Conservation (phyloP, 2,329 filamentous ascomycete genomes). For the Fusarium sacchari region DNA sequence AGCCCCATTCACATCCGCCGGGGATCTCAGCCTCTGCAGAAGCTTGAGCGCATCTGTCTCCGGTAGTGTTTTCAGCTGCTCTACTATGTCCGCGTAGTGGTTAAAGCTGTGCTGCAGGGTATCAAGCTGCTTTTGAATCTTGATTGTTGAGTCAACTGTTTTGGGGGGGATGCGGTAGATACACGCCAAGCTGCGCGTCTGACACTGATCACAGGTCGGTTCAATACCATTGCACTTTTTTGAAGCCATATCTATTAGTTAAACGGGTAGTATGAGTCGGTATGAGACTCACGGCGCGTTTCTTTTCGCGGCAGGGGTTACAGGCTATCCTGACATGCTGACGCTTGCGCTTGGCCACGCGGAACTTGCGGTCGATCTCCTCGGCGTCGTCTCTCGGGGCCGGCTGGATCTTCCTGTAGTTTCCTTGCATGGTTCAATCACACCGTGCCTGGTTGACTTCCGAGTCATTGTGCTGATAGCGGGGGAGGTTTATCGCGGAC, state of each 20-base stretch:
- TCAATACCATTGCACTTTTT: constrained; percentile 1
- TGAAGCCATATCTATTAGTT: background rate
- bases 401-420: constrained; percentile 5
- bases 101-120: background rate
- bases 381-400: background rate
- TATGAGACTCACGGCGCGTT: background rate
- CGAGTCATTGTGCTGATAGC: background rate
- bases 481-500: background rate
- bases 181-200: background rate
- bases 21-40: background rate
- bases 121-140: constrained; percentile 8
- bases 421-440: constrained; percentile 1
- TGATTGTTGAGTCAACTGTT: constrained; percentile 4
- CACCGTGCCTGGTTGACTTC: background rate
- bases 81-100: background rate
- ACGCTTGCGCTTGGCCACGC: background rate
- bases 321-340: constrained; percentile 18
- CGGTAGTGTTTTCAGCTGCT: background rate
- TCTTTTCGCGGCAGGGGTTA: constrained; percentile 13
- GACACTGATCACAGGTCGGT: constrained; percentile 11
- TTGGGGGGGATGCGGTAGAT: constrained; percentile 5
- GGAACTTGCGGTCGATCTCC: background rate
- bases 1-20: background rate
- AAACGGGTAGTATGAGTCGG: background rate
- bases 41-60: constrained; percentile 2